Evolutionary conservation across 805 yeast genomes (phyloP), one percentile per base, ranked within the genome.

Genomic region (Ogataea ramenticola): DNA sequence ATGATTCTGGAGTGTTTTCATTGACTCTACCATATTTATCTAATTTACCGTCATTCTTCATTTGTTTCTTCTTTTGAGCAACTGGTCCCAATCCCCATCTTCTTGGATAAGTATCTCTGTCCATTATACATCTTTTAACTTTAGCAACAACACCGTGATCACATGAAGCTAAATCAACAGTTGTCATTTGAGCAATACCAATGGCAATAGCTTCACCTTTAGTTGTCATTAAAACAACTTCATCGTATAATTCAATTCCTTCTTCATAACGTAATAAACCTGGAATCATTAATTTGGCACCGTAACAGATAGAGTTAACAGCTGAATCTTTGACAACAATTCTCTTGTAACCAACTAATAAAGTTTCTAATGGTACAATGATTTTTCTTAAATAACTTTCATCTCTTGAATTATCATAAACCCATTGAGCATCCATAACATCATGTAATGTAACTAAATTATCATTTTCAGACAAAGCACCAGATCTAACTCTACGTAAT

Each of bases 1-100:
- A 93, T 35, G 79, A 74, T 39, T 79, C 85, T 58, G 99, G 99
- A 26, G 99, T 93, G 65, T 79, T 82, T 68, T 93, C 99, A 62
- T 89, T 93, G 51, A 73, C 75, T 72, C 96, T 83, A 51, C 99
- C 99, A 61, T 70, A 93, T 70, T 91, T 87, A 75, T 93, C 99
- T 62, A 93, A 80, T 71, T 93, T 91, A 61, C 98, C 99, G 53
- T 86, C 96, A 43, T 95, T 85, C 78, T 90, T 91, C 77, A 93
- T 74, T 75, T 91, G 96, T 78, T 93, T 93, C 86, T 93, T 93
- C 83, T 89, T 89, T 70, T 86, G 88, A 48, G 99, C 98, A 64
- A 90, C 87, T 58, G 99, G 99, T 58, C 99, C 99, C 57, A 93
- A 73, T 50, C 99, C 99, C 99, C 99, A 93, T 78, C 97, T 84